Base-by-base conservation (phyloP, 345 rosid genomes). In the Erodium maritimum region DNA sequence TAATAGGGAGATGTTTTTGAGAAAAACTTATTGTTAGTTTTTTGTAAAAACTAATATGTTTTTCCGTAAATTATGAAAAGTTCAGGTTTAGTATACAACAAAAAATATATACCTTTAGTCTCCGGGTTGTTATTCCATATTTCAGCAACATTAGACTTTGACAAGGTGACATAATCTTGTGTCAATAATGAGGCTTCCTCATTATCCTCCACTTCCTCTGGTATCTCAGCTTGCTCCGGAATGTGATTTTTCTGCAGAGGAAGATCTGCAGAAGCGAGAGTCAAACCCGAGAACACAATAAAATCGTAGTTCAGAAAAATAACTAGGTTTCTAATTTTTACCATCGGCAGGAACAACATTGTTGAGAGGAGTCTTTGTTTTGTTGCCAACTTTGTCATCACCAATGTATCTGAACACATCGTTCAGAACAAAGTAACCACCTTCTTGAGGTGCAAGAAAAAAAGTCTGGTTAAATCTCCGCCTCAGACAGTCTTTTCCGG, bases 381-480 rank as follows among this genome's bases (percentile, higher is more conserved):
- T n/a, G n/a, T n/a, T n/a, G n/a, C n/a, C 75, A 51, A 67, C 66
- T 29, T 56, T 68, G 25, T 79, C 95, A 59, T n/a, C n/a, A n/a
- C 80, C 95, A 55, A 89, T 74, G 56, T 68, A 82, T 56, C 99
- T 78, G 56, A 89, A 79, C 14, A 89, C 74, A 64, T 93, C 99
- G 83, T 93, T 93, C 80, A 89, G 73, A 61, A 93, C 99, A 78
- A 78, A 93, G 80, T 85, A 93, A 14, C 99, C 99, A 0, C 72
- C 83, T 63, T 89, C 91, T 75, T 93, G 99, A 42, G 97, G 99
- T 17, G 95, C 95, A 65, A 94, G 75, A 73, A 94, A 90, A 75
- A 94, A 90, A 21, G 74, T 79, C 72, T 90, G 99, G 54, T 84
- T 71, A 73, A 90, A 90, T 37, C 74, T 85, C 73, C 78, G 74